Percentiles rank a stretch among this genome's conserved stretches.
Evolutionary conservation across 805 yeast species (phyloP).

Genomic region (Candida pini): DNA sequence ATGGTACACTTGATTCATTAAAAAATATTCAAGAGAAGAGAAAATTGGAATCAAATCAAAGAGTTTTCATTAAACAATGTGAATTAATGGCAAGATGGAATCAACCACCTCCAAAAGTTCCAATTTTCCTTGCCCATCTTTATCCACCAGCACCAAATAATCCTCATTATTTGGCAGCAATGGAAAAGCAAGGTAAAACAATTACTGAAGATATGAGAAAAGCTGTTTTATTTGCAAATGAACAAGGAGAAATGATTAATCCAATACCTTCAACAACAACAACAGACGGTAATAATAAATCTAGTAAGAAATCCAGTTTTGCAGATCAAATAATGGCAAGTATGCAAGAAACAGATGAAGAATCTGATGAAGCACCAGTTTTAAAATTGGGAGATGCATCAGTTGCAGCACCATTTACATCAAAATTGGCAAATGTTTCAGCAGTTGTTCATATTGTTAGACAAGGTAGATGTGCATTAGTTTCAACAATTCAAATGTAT

Average conservation of each 20-base stretch:
- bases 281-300: too few relatives aligned
- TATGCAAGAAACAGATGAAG: constrained; percentile 46
- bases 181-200: constrained; percentile 77
- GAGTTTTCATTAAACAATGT: constrained; percentile 79
- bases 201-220: constrained; percentile 70
- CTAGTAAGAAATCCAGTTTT: constrained; percentile 33
- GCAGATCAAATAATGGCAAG: constrained; percentile 64
- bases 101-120: constrained; percentile 78
- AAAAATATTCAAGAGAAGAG: constrained; percentile 81
- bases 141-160: constrained; percentile 94
- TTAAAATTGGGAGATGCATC: constrained; percentile 97
- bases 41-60: constrained; percentile 55
- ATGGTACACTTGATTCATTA: constrained; percentile 94
- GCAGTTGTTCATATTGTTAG: constrained; percentile 91
- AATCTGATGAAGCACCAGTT: constrained; percentile 81
- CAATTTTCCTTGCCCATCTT: constrained; percentile 82
- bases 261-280: too few relatives aligned
- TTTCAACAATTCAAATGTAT: constrained; percentile 98
- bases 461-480: constrained; percentile 97
- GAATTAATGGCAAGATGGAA: constrained; percentile 76
- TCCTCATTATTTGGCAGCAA: constrained; percentile 80
- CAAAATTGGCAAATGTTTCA: constrained; percentile 85
- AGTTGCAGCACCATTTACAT: constrained; percentile 98
- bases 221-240: constrained; percentile 51
- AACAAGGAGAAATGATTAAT: too few relatives aligned